Percentiles rank a stretch among this genome's conserved stretches.
These are phyloP conservation scores for Leccinum fallax DNA, from an alignment of 1,284 basidiomycete species.

Conservation along the genomic window DNA sequence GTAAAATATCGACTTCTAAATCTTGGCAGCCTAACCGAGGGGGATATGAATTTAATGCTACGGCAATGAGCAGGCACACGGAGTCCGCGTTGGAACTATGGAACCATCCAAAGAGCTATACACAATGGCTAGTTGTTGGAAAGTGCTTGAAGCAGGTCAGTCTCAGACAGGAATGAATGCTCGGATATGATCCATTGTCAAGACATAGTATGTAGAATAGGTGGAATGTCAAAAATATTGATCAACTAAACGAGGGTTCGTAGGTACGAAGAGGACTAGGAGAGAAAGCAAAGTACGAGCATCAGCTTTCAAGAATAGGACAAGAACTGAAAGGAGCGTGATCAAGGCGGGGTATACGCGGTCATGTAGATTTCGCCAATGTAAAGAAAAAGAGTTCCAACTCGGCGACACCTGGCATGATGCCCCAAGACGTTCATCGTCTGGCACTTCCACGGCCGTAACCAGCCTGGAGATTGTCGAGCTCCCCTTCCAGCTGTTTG, in stretches of 20 bases:
- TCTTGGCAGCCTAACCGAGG: too few species aligned
- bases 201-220: slow-evolving; percentile 12
- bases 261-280: slow-evolving; percentile 2
- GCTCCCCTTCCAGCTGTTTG: slow-evolving; percentile 87
- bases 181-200: slow-evolving; percentile 13
- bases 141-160: not conserved
- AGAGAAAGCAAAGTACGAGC: slow-evolving; percentile 5
- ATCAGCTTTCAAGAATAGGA: slow-evolving; percentile 8
- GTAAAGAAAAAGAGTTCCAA: slow-evolving; percentile 4
- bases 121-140: not conserved
- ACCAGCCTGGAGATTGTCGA: slow-evolving; percentile 87
- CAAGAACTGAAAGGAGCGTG: slow-evolving; percentile 21
- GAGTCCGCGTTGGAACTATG: not conserved
- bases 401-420: slow-evolving; percentile 1
- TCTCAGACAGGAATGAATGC: not conserved
- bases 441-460: slow-evolving; percentile 78
- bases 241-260: slow-evolving; percentile 31
- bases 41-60: too few species aligned
- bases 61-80: not conserved
- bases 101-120: not conserved
- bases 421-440: slow-evolving; percentile 46
- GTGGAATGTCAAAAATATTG: slow-evolving; percentile 12
- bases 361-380: slow-evolving; percentile 8
- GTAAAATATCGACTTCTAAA: not conserved
- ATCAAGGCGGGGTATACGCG: slow-evolving; percentile 30